Evolutionary conservation across 768 basidiomycete genomes (phyloP), one percentile per base, ranked within the genome.

Genomic region (Pulveroboletus sp.): DNA sequence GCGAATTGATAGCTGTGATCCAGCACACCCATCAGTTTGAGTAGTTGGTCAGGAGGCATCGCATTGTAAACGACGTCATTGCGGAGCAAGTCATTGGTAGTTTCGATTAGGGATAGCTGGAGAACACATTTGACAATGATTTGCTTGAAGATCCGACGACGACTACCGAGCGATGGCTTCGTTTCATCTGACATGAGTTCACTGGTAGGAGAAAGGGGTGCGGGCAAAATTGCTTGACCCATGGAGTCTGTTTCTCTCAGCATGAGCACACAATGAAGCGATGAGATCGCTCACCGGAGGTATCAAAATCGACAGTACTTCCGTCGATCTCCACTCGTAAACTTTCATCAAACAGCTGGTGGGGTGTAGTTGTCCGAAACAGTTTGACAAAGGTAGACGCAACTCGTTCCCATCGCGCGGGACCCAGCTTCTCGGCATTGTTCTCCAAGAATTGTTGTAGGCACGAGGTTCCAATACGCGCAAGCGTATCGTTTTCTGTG

Each of bases 71-170:
- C 90, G 34, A 87, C 82, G 50, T 91, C 78, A 62, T 95, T 97
- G 51, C 93, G 89, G 27, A 99, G 77, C 20, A 99, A 75, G 57
- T 98, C 97, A 61, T 93, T 94, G 3, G 94, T 95, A 7, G 91
- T 98, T 72, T 99, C 97, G 55, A 99, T 98, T 32, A 99, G 78
- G 45, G 98, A 76, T 19, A 99, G 72, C 60, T 99, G 97, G 25
- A 99, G 79, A 19, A 99, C 97, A 67, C 97, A 99, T 87, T 98
- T 98, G 56, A 97, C 94, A 52, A 99, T 98, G 70, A 99, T 98
- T 67, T 98, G 97, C 65, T 93, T 90, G 82, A 99, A 99, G 47
- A 90, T 81, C 36, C 85, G 80, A 38, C 90, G 83, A 45, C 94
- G 85, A 56, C 88, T 87, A 43, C 71, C 74, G 37, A 82, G 69